A percentile compares a stretch with the other conserved stretches of the same genome.
phyloP scores from a whole-genome alignment of 2,329 filamentous ascomycete genomes.

The Colletotrichum eleusines region DNA sequence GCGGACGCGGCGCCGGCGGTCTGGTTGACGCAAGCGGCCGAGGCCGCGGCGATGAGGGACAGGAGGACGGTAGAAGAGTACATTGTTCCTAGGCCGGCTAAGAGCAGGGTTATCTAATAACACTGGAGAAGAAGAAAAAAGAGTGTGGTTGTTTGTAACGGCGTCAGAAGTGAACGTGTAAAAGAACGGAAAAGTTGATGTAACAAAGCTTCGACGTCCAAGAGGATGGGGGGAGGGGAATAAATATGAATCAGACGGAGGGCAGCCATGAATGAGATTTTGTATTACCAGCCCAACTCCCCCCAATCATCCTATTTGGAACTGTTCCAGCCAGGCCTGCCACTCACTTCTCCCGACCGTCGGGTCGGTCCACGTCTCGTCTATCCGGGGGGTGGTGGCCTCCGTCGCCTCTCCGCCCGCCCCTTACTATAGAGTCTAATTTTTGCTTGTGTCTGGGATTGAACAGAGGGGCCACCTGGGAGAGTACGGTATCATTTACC shows the following conservation, averaged over 20 bases:
- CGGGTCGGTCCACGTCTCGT: not conserved
- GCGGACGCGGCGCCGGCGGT: conserved; percentile 25
- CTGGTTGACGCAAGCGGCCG: conserved; percentile 32
- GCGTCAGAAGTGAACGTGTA: conserved; percentile 27
- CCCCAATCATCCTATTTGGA: conserved; percentile 30
- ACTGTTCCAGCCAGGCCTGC: not conserved
- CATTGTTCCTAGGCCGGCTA: conserved; percentile 41
- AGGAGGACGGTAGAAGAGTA: conserved; percentile 36
- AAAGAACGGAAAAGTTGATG: conserved; percentile 29
- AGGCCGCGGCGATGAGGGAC: conserved; percentile 32
- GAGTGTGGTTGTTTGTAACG: conserved; percentile 29
- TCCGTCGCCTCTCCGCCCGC: conserved; percentile 3
- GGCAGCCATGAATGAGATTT: conserved; percentile 12
- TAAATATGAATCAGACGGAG: not conserved
- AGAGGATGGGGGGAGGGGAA: too few relatives aligned
- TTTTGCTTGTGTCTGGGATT: conserved; percentile 40
- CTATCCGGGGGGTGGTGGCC: not conserved
- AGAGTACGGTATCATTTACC: conserved; percentile 20
- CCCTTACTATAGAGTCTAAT: conserved; percentile 34
- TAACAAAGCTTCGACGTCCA: conserved; percentile 15
- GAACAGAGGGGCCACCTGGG: conserved; percentile 24
- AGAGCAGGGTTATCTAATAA: not conserved
- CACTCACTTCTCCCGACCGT: too few relatives aligned
- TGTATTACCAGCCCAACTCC: conserved; percentile 14
- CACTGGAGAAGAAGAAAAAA: conserved; percentile 1